Percentiles rank a stretch among this genome's conserved stretches.
phyloP scores from a whole-genome alignment of 2,329 filamentous ascomycete genomes.

The Scedosporium boydii region DNA sequence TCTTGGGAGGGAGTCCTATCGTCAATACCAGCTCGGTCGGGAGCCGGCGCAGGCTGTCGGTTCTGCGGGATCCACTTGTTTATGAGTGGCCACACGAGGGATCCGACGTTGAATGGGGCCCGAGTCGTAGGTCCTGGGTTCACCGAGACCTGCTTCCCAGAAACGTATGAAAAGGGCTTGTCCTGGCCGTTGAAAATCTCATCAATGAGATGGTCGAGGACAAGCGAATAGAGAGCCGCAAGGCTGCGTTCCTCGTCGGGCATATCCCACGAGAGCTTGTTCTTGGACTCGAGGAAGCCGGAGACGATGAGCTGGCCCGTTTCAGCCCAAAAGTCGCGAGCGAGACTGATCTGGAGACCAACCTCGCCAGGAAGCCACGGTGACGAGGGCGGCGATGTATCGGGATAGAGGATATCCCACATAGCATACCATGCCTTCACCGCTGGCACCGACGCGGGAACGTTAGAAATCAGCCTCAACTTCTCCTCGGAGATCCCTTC shows the following conservation, averaged over 20 bases:
- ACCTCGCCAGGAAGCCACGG: neutral
- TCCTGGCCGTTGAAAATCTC: neutral
- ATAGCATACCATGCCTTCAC: slow-evolving; percentile 4
- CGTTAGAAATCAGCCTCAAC: neutral
- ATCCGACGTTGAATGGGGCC: neutral
- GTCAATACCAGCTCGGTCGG: no score
- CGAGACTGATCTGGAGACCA: neutral
- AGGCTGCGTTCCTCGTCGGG: slow-evolving; percentile 3
- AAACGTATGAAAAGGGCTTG: neutral
- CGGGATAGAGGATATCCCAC: slow-evolving; percentile 1
- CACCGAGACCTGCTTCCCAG: neutral
- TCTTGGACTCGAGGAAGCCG: neutral
- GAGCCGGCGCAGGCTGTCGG: neutral
- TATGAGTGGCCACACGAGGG: neutral
- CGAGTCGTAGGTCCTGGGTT: neutral
- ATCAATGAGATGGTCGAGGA: neutral
- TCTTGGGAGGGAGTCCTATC: no score
- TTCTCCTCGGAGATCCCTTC: slow-evolving; percentile 7
- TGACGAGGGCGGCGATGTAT: neutral
- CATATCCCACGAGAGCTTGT: neutral
- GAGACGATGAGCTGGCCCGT: slow-evolving; percentile 4
- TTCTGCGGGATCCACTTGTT: neutral
- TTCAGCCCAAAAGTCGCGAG: neutral
- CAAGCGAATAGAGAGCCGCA: neutral
- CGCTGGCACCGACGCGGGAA: neutral